These are phyloP conservation scores for Samsoniella hepiali DNA, from an alignment of 2,329 filamentous ascomycete species.

Conservation along the genomic window DNA sequence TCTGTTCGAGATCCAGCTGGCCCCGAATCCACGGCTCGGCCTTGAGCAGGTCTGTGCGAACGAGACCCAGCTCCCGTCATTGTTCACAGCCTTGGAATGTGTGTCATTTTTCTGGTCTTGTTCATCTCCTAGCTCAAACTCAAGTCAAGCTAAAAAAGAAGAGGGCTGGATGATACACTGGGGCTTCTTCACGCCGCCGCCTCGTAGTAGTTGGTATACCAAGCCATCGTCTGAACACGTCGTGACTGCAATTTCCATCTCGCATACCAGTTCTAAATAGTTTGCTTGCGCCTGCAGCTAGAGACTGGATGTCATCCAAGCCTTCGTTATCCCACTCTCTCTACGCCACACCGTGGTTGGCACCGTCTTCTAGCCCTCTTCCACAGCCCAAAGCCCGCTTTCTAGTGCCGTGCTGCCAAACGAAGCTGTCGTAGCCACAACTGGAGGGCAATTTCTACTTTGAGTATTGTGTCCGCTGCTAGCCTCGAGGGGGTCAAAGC, in stretches of 20 bases:
- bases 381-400: not conserved
- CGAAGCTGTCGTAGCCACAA: slow-evolving; percentile 1
- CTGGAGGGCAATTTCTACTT: not conserved
- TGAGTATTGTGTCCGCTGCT: slow-evolving; percentile 1
- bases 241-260: not conserved
- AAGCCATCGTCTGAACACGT: slow-evolving; percentile 2
- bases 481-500: slow-evolving; percentile 14
- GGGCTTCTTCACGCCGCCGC: not conserved
- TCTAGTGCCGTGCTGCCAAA: not conserved
- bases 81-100: not conserved
- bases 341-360: slow-evolving; percentile 5
- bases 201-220: not conserved
- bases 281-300: not conserved
- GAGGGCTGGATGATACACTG: not conserved
- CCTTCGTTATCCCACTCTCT: not conserved
- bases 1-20: not conserved
- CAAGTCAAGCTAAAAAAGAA: no score
- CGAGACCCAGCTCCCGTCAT: not conserved
- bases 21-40: not conserved
- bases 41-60: slow-evolving; percentile 1
- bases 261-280: not conserved
- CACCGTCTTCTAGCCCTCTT: slow-evolving; percentile 6
- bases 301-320: not conserved
- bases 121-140: not conserved
- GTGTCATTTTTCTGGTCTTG: not conserved